Evolutionary conservation across 331 rosid species (phyloP), one percentile per base, ranked within the genome.

Genomic region (Rhamnella rubrinervis): DNA sequence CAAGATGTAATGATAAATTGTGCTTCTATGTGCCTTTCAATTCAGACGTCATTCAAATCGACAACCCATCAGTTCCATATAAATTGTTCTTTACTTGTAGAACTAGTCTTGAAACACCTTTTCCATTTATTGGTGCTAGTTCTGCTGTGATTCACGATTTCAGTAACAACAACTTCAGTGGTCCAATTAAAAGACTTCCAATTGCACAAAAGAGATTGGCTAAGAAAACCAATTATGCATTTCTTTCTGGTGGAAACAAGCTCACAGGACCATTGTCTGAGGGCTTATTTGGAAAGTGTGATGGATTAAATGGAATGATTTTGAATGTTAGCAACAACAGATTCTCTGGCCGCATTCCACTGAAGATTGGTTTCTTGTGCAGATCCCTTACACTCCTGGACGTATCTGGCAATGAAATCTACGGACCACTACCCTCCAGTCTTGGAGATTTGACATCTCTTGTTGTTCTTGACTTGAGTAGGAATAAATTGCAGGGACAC

Each of bases 381-480:
- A 68, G 74, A 78, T 77, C 76, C 59, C 73, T 81, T 47, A 23
- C 51, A 35, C 66, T 71, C 73, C 31, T 83, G 71, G 82, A 80
- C 65, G 83, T 74, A 52, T 73, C 85, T 8, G 55, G 64, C 38
- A 84, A 84, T 76, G 65, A 51, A 28, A 63, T 84, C 19, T 61
- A 55, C n/a, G 77, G 78, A 55, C 70, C 59, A 11, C 70, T 84
- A 41, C 83, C 85, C 23, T 62, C 69, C 12, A 63, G 69, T 62
- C 44, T 84, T 63, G 83, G 78, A 15, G 55, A 71, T 61, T 71
- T 74, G 71, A 67, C 69, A 60, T 66, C 71, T 68, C 80, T 83
- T 40, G 71, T 67, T 55, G 44, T 65, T 72, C 85, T 84, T 15
- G 82, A 84, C 72, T 78, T 74, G 70, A 81, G 82, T 65, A 65